A percentile compares a stretch with the other conserved stretches of the same genome.
Evolutionary conservation across 2,329 filamentous ascomycete species (phyloP).

Genomic region (Epichloe uncinata): DNA sequence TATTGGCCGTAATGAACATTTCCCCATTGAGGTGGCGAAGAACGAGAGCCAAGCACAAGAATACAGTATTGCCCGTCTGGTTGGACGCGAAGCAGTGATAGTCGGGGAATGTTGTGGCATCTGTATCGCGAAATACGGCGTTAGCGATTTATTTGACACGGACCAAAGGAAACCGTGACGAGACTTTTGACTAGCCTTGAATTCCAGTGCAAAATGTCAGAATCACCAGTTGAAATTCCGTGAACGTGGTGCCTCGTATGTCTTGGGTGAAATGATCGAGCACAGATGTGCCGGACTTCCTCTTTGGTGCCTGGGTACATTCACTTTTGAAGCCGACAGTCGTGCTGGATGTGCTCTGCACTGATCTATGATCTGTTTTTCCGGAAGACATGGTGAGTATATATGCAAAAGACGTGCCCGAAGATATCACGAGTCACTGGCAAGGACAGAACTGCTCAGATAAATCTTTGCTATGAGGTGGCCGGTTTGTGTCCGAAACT

Average conservation of each 20-base stretch:
- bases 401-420: background rate
- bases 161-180: background rate
- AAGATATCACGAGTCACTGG: background rate
- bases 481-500: background rate
- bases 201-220: conserved; percentile 38
- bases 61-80: conserved; percentile 52
- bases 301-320: background rate
- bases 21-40: conserved; percentile 32
- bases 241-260: conserved; percentile 26
- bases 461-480: background rate
- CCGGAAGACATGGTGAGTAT: background rate
- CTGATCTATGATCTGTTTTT: background rate
- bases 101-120: conserved; percentile 46
- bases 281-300: background rate
- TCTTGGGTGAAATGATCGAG: conserved; percentile 13
- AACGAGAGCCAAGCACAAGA: conserved; percentile 39
- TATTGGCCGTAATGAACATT: conserved; percentile 39
- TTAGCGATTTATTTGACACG: background rate
- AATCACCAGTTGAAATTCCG: conserved; percentile 31
- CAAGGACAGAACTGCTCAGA: background rate
- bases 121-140: conserved; percentile 13
- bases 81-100: conserved; percentile 52
- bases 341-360: background rate
- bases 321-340: background rate
- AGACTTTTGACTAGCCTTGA: conserved; percentile 23